Conservation (phyloP, 139 green algal genomes). For the Haematococcus sp. region DNA sequence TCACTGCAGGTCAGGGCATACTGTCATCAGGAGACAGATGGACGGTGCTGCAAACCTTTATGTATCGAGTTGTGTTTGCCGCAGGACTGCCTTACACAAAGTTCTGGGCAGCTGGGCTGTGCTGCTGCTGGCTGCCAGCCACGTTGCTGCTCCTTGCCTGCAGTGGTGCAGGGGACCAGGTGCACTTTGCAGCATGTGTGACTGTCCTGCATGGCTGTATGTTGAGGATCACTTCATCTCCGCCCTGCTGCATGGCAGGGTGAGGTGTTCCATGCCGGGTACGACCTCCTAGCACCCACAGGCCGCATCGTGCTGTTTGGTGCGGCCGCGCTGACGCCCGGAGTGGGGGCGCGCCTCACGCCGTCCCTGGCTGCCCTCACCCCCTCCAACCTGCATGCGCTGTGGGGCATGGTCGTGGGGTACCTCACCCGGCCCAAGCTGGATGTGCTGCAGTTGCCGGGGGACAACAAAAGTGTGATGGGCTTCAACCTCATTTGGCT, state of each 20-base stretch:
- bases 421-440: conserved; percentile 35
- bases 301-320: conserved; percentile 28
- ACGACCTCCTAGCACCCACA: background rate
- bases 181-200: too few relatives aligned
- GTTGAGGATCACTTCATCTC: too few relatives aligned
- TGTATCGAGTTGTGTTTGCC: too few relatives aligned
- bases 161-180: too few relatives aligned
- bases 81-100: too few relatives aligned
- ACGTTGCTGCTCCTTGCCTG: too few relatives aligned
- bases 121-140: too few relatives aligned
- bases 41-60: too few relatives aligned
- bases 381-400: conserved; percentile 11
- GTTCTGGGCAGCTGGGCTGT: too few relatives aligned
- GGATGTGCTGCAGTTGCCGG: conserved; percentile 39
- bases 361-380: conserved; percentile 2
- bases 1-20: too few relatives aligned
- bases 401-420: conserved; percentile 11
- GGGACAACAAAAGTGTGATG: conserved; percentile 46
- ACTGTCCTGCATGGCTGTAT: background rate
- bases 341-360: background rate
- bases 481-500: conserved; percentile 45
- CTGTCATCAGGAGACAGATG: too few relatives aligned
- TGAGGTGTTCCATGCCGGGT: background rate
- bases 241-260: background rate
- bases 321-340: conserved; percentile 39